Evolutionary conservation across 306 rosid genomes (phyloP), one percentile per base, ranked within the genome.

Genomic region (Chamaecrista fasciculata): DNA sequence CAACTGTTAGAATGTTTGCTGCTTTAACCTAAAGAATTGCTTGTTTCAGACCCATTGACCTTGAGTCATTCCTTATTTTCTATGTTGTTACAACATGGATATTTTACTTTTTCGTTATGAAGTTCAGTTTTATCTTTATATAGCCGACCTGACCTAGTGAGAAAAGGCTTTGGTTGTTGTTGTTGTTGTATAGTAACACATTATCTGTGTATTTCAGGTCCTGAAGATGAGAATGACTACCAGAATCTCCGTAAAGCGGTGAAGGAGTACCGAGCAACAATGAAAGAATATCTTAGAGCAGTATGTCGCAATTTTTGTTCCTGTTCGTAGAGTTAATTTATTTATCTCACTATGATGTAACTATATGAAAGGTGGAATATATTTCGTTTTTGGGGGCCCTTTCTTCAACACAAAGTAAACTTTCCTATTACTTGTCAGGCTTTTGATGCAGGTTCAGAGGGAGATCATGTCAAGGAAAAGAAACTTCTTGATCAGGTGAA

Each of bases 271-370:
- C 81, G 91, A 49, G 78, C 14, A 34, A 61, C 85, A 37, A 86
- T 69, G 96, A 88, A 65, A 59, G 97, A 88, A 70, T 91, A 91
- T 75, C 84, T 82, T 78, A 81, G 62, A 82, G 91, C 92, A 24
- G 99, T 94, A 86, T 29, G 92, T 83, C 63, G 21, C 76, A 50
- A 59, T 80, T 40, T 49, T 66, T 14, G 5, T 26, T 63, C 44
- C 62, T 58, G 40, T 34, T 60, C 57, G 14, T 47, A 31, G 25
- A 36, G 58, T 39, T 71, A 74, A 42, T 64, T 68, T 39, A 37
- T 59, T 59, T 56, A 52, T 70, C 25, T 74, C 26, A 42, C 69
- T 44, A 12, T 60, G 61, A 42, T 52, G 40, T 66, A 64, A 25
- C 37, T 70, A 18, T 46, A 70, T 47, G 21, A 15, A 53, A 28